These are phyloP conservation scores for Anastatica hierochuntica DNA, from an alignment of 345 rosid species.

Conservation along the genomic window DNA sequence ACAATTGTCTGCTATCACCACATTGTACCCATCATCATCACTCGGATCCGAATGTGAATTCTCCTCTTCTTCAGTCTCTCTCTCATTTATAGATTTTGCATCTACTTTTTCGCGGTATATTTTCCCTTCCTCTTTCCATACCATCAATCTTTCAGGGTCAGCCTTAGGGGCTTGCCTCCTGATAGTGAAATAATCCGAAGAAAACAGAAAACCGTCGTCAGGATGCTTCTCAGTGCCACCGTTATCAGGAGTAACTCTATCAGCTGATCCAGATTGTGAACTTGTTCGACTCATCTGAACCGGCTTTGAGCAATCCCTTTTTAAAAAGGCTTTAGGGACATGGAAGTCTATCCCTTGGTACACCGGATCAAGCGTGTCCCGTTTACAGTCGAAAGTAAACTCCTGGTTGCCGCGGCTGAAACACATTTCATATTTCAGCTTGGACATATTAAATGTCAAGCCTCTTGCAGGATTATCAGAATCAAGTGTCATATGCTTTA, in stretches of 20 bases:
- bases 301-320: conserved; percentile 42
- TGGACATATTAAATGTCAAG: conserved; percentile 59
- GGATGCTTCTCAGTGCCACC: conserved; percentile 45
- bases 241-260: too few species aligned
- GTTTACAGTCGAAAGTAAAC: conserved; percentile 76
- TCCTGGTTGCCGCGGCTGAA: conserved; percentile 81
- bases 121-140: conserved; percentile 99
- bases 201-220: conserved; percentile 85
- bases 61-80: conserved; percentile 75
- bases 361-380: conserved; percentile 89
- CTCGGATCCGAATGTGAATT: conserved; percentile 76
- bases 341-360: conserved; percentile 87
- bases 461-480: conserved; percentile 88
- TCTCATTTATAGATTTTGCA: conserved; percentile 70
- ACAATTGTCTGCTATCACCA: conserved; percentile 88
- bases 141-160: conserved; percentile 68
- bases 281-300: conserved; percentile 42
- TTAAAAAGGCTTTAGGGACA: conserved; percentile 53
- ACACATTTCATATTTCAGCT: conserved; percentile 72
- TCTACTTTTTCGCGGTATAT: conserved; percentile 73
- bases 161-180: conserved; percentile 95
- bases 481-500: conserved; percentile 63
- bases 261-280: conserved; percentile 52
- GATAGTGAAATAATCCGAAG: conserved; percentile 85
- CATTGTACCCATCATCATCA: conserved; percentile 92